A percentile compares a stretch with the other conserved stretches of the same genome.
Evolutionary conservation across 2,329 filamentous ascomycete species (phyloP).

Genomic region (Cercospora zeae-maydis): DNA sequence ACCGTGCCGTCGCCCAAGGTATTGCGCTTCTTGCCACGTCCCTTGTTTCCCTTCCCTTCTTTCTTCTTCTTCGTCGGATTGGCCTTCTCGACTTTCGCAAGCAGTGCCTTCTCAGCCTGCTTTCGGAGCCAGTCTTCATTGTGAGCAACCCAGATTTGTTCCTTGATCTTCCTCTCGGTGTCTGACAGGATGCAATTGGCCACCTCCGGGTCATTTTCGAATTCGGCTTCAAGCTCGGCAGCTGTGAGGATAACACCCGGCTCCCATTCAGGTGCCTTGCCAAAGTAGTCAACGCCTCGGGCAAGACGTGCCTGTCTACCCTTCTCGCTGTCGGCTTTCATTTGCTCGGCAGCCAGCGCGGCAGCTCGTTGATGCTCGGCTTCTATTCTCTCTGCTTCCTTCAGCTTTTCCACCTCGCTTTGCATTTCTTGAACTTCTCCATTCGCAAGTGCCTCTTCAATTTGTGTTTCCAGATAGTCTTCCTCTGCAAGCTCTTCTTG

Average conservation of each 20-base stretch:
- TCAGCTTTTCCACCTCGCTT: constrained; percentile 32
- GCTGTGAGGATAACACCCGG: constrained; percentile 26
- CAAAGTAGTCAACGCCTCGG: constrained; percentile 55
- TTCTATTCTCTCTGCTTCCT: constrained; percentile 24
- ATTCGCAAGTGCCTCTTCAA: constrained; percentile 37
- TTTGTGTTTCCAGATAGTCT: constrained; percentile 46
- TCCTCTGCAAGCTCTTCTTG: constrained; percentile 49
- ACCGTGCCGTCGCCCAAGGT: constrained; percentile 44
- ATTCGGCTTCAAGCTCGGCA: constrained; percentile 58
- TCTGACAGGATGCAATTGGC: constrained; percentile 70
- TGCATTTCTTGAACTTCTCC: constrained; percentile 30
- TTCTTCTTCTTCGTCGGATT: constrained; percentile 37
- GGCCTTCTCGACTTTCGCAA: constrained; percentile 61
- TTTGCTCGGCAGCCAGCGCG: constrained; percentile 30
- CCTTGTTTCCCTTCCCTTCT: constrained; percentile 36
- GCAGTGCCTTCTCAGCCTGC: constrained; percentile 78
- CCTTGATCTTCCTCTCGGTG: constrained; percentile 75
- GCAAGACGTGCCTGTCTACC: constrained; percentile 49
- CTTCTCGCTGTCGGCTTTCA: constrained; percentile 41
- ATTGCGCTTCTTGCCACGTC: constrained; percentile 45
- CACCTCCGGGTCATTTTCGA: constrained; percentile 86
- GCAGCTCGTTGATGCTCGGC: constrained; percentile 26
- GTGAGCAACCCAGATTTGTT: constrained; percentile 88
- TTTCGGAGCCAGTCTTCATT: constrained; percentile 91
- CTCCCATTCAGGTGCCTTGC: constrained; percentile 45